Base-by-base conservation (phyloP, 1,284 basidiomycete species). In the Puccinia triticina region DNA sequence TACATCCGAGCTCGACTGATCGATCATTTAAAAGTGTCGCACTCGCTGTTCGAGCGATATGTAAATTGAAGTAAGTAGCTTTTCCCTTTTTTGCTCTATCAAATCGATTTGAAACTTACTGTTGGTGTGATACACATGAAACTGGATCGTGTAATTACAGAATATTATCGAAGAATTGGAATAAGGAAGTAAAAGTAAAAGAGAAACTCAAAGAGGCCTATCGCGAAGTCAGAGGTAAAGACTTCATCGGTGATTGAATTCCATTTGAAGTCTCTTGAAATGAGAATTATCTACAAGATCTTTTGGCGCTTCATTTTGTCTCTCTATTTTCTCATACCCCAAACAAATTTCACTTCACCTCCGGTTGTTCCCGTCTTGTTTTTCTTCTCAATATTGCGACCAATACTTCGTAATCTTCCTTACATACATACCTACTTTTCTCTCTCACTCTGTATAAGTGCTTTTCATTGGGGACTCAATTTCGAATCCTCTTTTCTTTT, bases 151-250 rank as follows among this genome's bases (percentile, higher is more conserved):
- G 18, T 43, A 26, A 21, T 67, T 29, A 43, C 34, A 81, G 79
- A 23, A 61, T 81, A 18, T 74, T 81, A n/a, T 81, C 79, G 16
- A 71, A 81, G 48, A 74, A 59, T 40, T 81, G 79, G 79, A 81
- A 18, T 34, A 61, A 81, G 18, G 79, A 81, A 66, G 46, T 50
- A 7, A 26, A 37, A 53, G 67, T 61, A 32, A 81, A 81, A 66
- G 59, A 81, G 59, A 81, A 81, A 32, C 55, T 81, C 11, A 81
- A 73, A 61, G 79, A 74, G 40, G 79, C 79, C n/a, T 81, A 81
- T 66, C 69, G 61, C 11, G 57, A 73, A 61, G 79, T 73, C 32
- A 37, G 79, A 66, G 79, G 79, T 37, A 81, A 81, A 57, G 79
- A 71, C 1, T 81, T 81, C 21, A 43, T 77, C 37, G 48, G 55